Conservation (phyloP, 2,329 filamentous ascomycete species). For the Lasiodiplodia gonubiensis region DNA sequence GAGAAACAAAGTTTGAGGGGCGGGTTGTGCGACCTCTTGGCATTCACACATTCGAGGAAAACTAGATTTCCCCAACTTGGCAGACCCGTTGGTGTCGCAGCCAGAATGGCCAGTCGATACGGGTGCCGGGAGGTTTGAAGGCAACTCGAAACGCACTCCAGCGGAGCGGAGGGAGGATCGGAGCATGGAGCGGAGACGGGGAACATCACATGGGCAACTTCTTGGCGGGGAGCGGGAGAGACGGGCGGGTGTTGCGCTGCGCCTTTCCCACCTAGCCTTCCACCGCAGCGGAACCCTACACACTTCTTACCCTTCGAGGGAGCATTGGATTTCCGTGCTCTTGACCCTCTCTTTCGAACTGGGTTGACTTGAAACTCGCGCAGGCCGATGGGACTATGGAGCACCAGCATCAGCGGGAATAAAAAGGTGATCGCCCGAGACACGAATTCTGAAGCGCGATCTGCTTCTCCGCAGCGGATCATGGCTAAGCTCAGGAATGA, state of each 20-base stretch:
- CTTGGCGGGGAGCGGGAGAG: conserved; percentile 14
- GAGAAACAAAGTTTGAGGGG: neutral
- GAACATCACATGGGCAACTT: neutral
- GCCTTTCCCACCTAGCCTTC: neutral
- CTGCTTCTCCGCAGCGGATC: neutral
- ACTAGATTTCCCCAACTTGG: conserved; percentile 10
- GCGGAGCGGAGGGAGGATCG: conserved; percentile 5
- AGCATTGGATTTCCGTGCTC: neutral
- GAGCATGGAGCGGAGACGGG: conserved; percentile 15
- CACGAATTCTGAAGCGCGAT: neutral
- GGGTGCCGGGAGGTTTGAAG: neutral
- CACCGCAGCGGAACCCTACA: neutral
- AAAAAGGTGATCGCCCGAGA: neutral
- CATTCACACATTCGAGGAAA: neutral
- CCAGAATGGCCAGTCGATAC: neutral
- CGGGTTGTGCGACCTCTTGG: neutral
- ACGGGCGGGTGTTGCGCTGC: neutral
- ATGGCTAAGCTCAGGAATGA: neutral
- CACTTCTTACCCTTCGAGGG: neutral
- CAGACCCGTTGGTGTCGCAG: conserved; percentile 1
- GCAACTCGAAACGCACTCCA: conserved; percentile 16
- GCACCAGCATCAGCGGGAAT: neutral
- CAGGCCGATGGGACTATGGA: neutral
- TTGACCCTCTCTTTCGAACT: too few species aligned
- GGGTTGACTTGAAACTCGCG: neutral